Base-by-base conservation (phyloP, 2,329 filamentous ascomycete species). In the Neofusicoccum parvum region DNA sequence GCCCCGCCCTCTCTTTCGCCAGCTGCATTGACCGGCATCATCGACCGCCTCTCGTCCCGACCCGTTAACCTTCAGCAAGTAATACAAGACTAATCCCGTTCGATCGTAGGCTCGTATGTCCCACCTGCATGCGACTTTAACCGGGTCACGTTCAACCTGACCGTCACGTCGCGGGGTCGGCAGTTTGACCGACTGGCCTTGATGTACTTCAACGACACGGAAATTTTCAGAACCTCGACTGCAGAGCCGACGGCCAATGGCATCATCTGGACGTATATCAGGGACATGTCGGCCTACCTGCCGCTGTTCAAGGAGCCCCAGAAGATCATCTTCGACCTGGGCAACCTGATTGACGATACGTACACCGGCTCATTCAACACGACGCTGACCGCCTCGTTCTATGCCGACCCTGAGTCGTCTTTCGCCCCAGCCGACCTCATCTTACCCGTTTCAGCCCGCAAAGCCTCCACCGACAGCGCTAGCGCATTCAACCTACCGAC, bases 171-270 rank as follows among this genome's bases (percentile, higher is more conserved):
- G 10, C 80, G 82, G 67, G 92, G 92, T 0, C 84, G 86, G 3
- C 92, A 96, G 71, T 94, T 86, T 76, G 92, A 96, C 74, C 85
- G 92, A 45, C 82, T 94, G 9, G 92, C 87, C 3, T 76, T 90
- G 37, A 88, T 95, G 84, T 95, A 89, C 71, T 81, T 95, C 43
- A 87, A 87, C 46, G 90, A 94, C 74, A 87, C 86, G 10, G 92
- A 96, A 74, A 84, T 96, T n/a, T 95, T 90, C 82, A 84, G 92
- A 27, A 94, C 91, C 1, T 93, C 91, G 5, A 96, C 92, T 0
- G 90, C 92, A 3, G 90, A 96, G 78, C 91, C 92, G 1, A 92
- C 87, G 0, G 69, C 79, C 4, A 83, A 83, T 23, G 92, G 91
- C 6, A 93, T 95, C 68, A 80, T 84, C 50, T 94, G 90, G 90